These are phyloP conservation scores for Osmanthus fragrans DNA, from an alignment of 257 asterid species.

Conservation along the genomic window DNA sequence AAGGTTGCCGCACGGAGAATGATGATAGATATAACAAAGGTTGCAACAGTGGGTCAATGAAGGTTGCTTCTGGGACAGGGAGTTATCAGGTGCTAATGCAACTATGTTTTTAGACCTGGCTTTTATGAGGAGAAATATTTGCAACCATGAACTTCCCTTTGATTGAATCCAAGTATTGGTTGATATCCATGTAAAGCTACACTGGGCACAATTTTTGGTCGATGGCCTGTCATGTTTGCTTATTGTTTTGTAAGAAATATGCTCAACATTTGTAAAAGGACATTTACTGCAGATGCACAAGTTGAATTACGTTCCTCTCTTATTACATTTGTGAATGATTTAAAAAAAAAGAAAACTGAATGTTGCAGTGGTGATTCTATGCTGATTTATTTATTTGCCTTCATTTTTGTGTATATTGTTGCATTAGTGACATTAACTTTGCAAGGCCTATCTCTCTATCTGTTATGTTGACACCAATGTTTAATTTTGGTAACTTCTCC, in stretches of 20 bases:
- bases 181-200: not conserved
- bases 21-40: slow-evolving; percentile 39
- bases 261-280: not conserved
- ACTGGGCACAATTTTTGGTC: not conserved
- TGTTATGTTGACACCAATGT: not conserved
- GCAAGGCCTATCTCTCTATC: not conserved
- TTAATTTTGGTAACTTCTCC: not conserved
- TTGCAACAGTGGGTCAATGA: slow-evolving; percentile 47
- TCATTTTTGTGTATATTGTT: not conserved
- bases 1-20: slow-evolving; percentile 32
- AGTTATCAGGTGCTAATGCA: slow-evolving; percentile 44
- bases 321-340: not conserved
- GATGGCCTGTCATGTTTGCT: not conserved
- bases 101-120: not conserved
- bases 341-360: not conserved
- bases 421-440: not conserved
- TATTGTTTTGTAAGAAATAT: not conserved
- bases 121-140: not conserved
- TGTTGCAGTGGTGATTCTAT: not conserved
- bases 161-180: not conserved
- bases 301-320: not conserved
- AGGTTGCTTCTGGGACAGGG: slow-evolving; percentile 41
- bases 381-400: not conserved
- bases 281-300: not conserved
- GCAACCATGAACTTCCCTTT: not conserved